Conservation (phyloP, 2,329 filamentous ascomycete genomes). For the Ilyonectria destructans region DNA sequence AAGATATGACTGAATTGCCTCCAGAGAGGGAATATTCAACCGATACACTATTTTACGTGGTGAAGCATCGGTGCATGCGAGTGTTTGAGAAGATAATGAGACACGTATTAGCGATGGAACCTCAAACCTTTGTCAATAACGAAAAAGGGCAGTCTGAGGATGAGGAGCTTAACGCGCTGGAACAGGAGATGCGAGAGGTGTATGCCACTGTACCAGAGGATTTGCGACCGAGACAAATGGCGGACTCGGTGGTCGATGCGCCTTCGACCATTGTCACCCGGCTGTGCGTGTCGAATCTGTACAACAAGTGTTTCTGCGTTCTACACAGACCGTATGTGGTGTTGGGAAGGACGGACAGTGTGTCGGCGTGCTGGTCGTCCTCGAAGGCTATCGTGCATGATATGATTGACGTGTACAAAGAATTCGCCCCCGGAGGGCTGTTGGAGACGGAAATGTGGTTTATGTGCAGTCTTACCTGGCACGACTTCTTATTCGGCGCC, state of each 20-base stretch:
- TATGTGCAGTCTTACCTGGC: constrained; percentile 18
- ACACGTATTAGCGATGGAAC: background rate
- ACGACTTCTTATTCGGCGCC: constrained; percentile 15
- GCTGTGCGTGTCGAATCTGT: constrained; percentile 8
- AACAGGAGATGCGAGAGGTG: background rate
- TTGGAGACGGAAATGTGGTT: constrained; percentile 17
- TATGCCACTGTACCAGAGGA: constrained; percentile 4
- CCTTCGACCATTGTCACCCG: constrained; percentile 8
- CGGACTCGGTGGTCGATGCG: constrained; percentile 4
- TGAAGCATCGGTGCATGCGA: constrained; percentile 8
- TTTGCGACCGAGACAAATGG: background rate
- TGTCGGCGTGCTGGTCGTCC: background rate
- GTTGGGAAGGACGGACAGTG: background rate
- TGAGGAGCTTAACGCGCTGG: background rate
- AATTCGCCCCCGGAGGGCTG: constrained; percentile 1
- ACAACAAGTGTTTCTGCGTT: constrained; percentile 13
- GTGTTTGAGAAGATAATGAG: constrained; percentile 11
- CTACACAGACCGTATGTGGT: constrained; percentile 4
- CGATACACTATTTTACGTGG: constrained; percentile 8
- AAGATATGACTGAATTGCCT: constrained; percentile 12
- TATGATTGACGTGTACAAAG: constrained; percentile 3
- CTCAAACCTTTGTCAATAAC: background rate
- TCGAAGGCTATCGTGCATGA: constrained; percentile 2
- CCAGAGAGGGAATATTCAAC: constrained; percentile 2
- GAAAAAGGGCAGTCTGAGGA: background rate